Base-by-base conservation (phyloP, 2,329 filamentous ascomycete genomes). In the Alternaria sp. region DNA sequence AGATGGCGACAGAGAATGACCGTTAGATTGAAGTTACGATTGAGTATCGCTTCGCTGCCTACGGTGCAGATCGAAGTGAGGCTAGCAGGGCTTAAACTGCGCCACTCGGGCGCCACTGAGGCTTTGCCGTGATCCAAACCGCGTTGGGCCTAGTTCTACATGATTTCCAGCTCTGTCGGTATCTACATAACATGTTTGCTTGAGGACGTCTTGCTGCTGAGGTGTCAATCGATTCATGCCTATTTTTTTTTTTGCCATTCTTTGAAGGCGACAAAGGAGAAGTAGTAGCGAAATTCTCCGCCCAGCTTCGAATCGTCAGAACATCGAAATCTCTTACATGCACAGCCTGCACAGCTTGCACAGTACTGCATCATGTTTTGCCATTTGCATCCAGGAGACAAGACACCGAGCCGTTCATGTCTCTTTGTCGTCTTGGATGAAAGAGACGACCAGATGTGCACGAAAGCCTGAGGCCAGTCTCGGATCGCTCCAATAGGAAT, bases 41-140 rank as follows among this genome's bases (percentile, higher is more conserved):
- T 24, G 51, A 54, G 41, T 54, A 41, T 36, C 28, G 28, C 43
- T 46, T 24, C 34, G 41, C 34, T 36, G 51, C 22, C 20, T 44
- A 28, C 8, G 9, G 28, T 28, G 39, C 26, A 46, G 51, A 54
- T 54, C 20, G 18, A 26, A 7, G 1, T 26, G 28, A 54, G 39
- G 39, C 51, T 54, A 54, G 51, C 51, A 54, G 36, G 51, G 51
- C 51, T 28, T 36, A 49, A 36, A 34, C 46, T 49, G 46, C 46
- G 46, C 46, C 46, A 49, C 46, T 22, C 20, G 14, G 4, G 46
- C 46, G 46, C 46, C 46, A 49, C 46, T 49, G 46, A 49, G 46
- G 46, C 46, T 49, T 49, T 36, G 32, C 46, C 11, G 20, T 16
- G 9, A 4, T 20, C 9, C 16, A 24, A 49, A 16, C 46, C 30